Percentiles rank a stretch among this genome's conserved stretches.
phyloP scores from a whole-genome alignment of 345 rosid species.

The Euphorbia pulcherrima region DNA sequence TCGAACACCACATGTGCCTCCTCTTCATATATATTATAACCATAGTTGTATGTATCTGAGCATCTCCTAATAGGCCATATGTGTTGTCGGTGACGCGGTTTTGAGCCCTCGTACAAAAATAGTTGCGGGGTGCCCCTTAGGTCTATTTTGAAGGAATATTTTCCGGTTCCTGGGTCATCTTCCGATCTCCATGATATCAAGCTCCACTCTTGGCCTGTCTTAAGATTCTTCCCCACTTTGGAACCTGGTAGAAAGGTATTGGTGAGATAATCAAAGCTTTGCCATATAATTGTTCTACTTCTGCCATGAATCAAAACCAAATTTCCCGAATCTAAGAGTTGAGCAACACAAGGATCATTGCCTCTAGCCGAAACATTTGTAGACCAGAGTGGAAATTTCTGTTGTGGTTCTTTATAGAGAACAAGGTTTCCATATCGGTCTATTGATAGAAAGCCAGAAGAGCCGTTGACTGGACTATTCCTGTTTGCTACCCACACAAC shows the following conservation, averaged over 20 bases:
- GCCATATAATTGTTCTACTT: slow-evolving; percentile 1
- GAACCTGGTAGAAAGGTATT: not conserved
- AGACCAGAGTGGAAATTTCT: not conserved
- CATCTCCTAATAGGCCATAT: not conserved
- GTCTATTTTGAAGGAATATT: not conserved
- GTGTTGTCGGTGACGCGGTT: not conserved
- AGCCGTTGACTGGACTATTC: not conserved
- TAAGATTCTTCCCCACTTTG: not conserved
- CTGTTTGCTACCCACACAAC: not conserved
- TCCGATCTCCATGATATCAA: not conserved
- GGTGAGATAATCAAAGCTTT: slow-evolving; percentile 3
- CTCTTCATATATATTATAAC: not conserved
- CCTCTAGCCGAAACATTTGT: not conserved
- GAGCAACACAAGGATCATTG: not conserved
- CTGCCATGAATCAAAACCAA: slow-evolving; percentile 1
- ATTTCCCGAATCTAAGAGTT: slow-evolving; percentile 4
- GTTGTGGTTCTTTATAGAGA: not conserved
- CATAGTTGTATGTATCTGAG: not conserved
- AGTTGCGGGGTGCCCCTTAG: not conserved
- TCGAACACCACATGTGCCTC: not conserved
- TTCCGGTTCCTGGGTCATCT: slow-evolving; percentile 8
- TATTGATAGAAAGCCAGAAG: not conserved
- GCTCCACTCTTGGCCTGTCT: not conserved
- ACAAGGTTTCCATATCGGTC: not conserved
- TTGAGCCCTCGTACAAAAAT: not conserved